Evolutionary conservation across 1,284 basidiomycete species (phyloP).

Genomic region (Fomitopsis pinicola): DNA sequence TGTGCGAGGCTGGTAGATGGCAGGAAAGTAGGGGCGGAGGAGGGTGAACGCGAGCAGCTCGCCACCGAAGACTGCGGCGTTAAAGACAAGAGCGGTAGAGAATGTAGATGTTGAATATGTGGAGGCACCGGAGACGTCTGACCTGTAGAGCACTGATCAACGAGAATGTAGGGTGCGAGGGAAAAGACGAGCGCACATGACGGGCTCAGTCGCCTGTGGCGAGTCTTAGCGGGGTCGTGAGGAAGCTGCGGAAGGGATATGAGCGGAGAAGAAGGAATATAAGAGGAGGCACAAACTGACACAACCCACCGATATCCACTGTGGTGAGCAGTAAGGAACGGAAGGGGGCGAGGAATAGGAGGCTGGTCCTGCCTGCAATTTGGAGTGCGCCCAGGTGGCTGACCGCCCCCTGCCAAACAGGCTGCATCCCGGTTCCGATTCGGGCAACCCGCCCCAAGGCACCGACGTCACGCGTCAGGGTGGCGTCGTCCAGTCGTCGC

Average conservation of each 20-base stretch:
- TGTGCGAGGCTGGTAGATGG: conserved; percentile 80
- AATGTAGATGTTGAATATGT: conserved; percentile 51
- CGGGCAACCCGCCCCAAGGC: conserved; percentile 2
- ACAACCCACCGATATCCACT: not conserved
- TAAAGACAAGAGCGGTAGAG: conserved; percentile 73
- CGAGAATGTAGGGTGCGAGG: not conserved
- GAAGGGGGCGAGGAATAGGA: not conserved
- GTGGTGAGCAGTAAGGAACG: not conserved
- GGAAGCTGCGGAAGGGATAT: not conserved
- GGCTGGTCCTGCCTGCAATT: not conserved
- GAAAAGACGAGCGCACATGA: not conserved
- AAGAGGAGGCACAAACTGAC: not conserved
- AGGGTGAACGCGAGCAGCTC: conserved; percentile 72
- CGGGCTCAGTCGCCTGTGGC: not conserved
- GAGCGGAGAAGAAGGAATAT: not conserved
- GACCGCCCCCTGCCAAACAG: not conserved
- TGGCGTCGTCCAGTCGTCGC: too few species aligned
- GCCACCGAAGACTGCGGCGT: conserved; percentile 58
- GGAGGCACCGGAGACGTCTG: conserved; percentile 16
- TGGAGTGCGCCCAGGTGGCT: not conserved
- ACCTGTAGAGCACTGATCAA: not conserved
- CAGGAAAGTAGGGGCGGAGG: conserved; percentile 65
- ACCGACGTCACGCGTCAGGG: conserved; percentile 3
- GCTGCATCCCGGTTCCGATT: not conserved
- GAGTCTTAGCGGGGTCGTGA: not conserved